Evolutionary conservation across 768 basidiomycete species (phyloP).

Genomic region (Chalciporus pseudorubinellus): DNA sequence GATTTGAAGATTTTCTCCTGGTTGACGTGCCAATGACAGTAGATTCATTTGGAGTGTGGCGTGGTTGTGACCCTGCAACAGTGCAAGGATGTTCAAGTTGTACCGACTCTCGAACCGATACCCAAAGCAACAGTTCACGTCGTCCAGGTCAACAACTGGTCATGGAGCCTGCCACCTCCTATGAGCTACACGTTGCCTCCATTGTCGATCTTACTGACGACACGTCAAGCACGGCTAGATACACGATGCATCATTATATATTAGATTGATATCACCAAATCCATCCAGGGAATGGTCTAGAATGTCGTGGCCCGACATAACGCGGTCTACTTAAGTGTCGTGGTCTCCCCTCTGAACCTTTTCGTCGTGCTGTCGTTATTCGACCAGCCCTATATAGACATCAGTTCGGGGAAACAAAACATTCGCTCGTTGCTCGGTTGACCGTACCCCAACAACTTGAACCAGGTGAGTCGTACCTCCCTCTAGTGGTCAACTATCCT

Average conservation of each 20-base stretch:
- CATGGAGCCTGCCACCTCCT: no score
- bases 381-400: not conserved
- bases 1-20: conserved; percentile 4
- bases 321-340: not conserved
- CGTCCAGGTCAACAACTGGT: no score
- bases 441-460: not conserved
- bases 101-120: not conserved
- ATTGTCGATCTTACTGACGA: no score
- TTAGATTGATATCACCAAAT: conserved; percentile 12
- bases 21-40: no score
- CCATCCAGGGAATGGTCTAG: conserved; percentile 9
- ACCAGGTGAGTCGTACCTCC: conserved; percentile 3
- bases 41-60: no score
- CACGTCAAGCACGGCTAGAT: not conserved
- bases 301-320: conserved; percentile 1
- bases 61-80: not conserved
- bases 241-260: not conserved
- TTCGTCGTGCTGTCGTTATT: not conserved
- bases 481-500: not conserved
- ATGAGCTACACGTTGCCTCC: not conserved
- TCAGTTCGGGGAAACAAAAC: not conserved
- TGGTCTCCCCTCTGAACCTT: not conserved
- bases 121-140: no score
- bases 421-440: not conserved
- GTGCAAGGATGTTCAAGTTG: no score